Conservation (phyloP, 1,284 basidiomycete species). For the Ceratorhiza oryzae-sativae region DNA sequence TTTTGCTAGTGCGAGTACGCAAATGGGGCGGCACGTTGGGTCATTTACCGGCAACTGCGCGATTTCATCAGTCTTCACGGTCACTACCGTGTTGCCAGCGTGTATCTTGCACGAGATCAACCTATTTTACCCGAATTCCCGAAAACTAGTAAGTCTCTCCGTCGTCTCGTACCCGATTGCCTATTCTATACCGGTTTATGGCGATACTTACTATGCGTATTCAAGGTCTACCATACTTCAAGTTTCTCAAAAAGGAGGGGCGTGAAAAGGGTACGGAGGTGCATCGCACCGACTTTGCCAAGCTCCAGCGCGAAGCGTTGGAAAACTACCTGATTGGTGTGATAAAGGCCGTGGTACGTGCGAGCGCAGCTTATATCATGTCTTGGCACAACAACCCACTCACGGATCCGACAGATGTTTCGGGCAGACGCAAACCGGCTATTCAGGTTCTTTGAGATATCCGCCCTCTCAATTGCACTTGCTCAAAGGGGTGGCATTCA, state of each 20-base stretch:
- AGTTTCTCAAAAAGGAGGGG: constrained; percentile 71
- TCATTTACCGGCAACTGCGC: constrained; percentile 91
- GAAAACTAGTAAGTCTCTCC: constrained; percentile 60
- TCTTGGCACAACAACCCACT: background rate
- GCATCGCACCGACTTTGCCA: constrained; percentile 76
- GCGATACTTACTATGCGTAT: background rate
- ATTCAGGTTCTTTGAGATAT: constrained; percentile 94
- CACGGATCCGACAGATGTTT: constrained; percentile 76
- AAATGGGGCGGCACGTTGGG: constrained; percentile 94
- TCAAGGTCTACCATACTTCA: constrained; percentile 87
- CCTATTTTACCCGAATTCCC: constrained; percentile 94
- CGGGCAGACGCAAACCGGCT: constrained; percentile 92
- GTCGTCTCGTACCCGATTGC: background rate
- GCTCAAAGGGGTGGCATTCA: constrained; percentile 81
- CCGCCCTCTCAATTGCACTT: constrained; percentile 83
- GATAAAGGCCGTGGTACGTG: constrained; percentile 84
- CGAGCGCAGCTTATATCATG: constrained; percentile 1
- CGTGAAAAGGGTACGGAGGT: constrained; percentile 59
- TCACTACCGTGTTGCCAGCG: constrained; percentile 80
- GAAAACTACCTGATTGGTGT: constrained; percentile 91
- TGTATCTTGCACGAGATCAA: constrained; percentile 64
- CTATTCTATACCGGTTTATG: background rate
- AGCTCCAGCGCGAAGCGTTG: constrained; percentile 78
- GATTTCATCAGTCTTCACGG: constrained; percentile 93
- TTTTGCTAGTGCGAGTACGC: constrained; percentile 84